These are phyloP conservation scores for Phytopythium delawarense DNA, from an alignment of 352 stramenopile genomes.

Conservation along the genomic window DNA sequence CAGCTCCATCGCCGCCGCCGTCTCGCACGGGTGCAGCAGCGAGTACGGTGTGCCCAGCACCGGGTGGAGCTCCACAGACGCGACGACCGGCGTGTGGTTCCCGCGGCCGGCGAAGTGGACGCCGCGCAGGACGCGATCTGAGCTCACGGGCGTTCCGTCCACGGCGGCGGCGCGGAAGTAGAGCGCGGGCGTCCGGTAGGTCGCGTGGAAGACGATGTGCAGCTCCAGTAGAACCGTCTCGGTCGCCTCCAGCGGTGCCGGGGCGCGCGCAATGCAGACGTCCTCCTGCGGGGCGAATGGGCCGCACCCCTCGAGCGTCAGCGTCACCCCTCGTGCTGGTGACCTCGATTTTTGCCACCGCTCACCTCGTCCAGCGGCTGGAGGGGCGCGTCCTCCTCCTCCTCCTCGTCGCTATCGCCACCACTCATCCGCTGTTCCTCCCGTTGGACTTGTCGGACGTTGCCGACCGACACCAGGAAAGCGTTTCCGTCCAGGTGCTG, in stretches of 20 bases:
- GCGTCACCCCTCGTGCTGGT: background rate
- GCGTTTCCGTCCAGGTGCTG: slow-evolving; percentile 61
- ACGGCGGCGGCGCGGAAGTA: slow-evolving; percentile 50
- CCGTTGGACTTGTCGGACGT: slow-evolving; percentile 13
- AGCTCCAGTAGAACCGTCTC: slow-evolving; percentile 59
- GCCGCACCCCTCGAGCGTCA: background rate
- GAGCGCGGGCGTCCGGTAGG: slow-evolving; percentile 71
- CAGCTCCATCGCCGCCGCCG: slow-evolving; percentile 55
- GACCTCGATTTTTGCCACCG: background rate
- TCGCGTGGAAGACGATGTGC: slow-evolving; percentile 78
- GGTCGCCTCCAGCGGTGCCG: background rate
- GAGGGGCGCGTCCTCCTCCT: background rate
- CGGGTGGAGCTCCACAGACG: slow-evolving; percentile 64
- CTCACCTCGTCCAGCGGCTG: background rate
- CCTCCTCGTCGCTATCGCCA: background rate
- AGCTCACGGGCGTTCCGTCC: slow-evolving; percentile 32
- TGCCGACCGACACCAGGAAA: slow-evolving; percentile 60
- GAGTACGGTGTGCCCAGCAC: slow-evolving; percentile 64
- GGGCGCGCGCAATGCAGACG: background rate
- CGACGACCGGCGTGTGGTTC: slow-evolving; percentile 27
- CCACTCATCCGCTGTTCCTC: slow-evolving; percentile 14
- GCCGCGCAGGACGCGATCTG: slow-evolving; percentile 13
- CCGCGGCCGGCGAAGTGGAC: slow-evolving; percentile 37
- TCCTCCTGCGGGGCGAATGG: background rate
- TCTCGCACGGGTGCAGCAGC: slow-evolving; percentile 81